Evolutionary conservation across 768 basidiomycete genomes (phyloP).

Genomic region (Auriculariales sp.): DNA sequence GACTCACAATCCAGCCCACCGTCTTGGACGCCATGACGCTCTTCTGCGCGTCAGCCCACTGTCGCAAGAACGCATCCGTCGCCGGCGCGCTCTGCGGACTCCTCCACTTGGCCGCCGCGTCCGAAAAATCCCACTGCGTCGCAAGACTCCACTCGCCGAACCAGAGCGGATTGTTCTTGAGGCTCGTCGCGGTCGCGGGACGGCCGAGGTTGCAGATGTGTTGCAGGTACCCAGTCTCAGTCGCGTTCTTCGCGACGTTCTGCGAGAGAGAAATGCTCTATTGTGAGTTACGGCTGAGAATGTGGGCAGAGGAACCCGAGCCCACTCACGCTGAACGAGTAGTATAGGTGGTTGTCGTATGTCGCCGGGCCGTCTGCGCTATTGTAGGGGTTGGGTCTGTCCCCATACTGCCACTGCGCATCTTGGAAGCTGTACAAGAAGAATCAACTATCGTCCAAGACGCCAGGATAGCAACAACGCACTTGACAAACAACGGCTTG

Average conservation of each 20-base stretch:
- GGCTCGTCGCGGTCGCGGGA: conserved; percentile 29
- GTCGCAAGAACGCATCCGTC: conserved; percentile 39
- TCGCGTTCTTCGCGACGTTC: conserved; percentile 57
- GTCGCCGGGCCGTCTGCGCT: conserved; percentile 53
- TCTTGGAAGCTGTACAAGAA: conserved; percentile 55
- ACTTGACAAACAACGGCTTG: conserved; percentile 25
- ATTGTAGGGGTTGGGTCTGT: conserved; percentile 55
- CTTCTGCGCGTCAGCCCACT: conserved; percentile 73
- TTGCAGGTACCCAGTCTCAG: conserved; percentile 46
- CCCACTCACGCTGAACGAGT: conserved; percentile 31
- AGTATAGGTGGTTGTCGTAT: conserved; percentile 74
- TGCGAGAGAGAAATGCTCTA: conserved; percentile 12
- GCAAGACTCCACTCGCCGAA: conserved; percentile 49
- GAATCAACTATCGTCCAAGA: neutral
- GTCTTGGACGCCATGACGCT: conserved; percentile 41
- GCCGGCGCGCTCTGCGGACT: too few species aligned
- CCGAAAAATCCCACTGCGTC: conserved; percentile 47
- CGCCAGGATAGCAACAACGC: conserved; percentile 6
- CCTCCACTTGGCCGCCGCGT: too few species aligned
- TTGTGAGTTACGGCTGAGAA: neutral
- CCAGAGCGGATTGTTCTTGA: conserved; percentile 33
- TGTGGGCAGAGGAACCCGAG: neutral
- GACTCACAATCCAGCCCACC: conserved; percentile 52
- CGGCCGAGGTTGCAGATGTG: conserved; percentile 57
- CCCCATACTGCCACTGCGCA: conserved; percentile 57